Evolutionary conservation across 305 asterid species (phyloP), one percentile per base, ranked within the genome.

Genomic region (Solanum hybrid): DNA sequence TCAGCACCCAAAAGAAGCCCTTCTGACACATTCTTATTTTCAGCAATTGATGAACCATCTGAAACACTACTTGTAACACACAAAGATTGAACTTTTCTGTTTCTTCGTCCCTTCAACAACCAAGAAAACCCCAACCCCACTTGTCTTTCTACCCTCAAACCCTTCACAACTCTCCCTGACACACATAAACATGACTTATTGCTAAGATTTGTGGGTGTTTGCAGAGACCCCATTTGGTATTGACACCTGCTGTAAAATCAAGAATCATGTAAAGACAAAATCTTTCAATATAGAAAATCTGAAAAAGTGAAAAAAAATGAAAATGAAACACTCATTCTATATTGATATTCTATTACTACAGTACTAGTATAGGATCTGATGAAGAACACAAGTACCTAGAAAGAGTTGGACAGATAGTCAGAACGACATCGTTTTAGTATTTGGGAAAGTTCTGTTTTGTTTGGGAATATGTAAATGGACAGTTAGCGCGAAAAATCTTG

Each of bases 1-100:
- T 97, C 94, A 11, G 93, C 46, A 12, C 95, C 95, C 90, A 95
- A 86, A n/a, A 94, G 84, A 67, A 89, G 86, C 94, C 95, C 88
- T 92, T 93, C 11, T 92, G 94, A 9, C 88, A 88, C n/a, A 76
- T 92, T 31, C 29, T 89, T 89, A 77, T 89, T 87, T 14, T 37
- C n/a, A 2, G 87, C 39, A 31, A 76, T 18, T 76, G 89, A 90
- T 80, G 92, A 88, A 39, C 51, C 91, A 39, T 93, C 95, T 88
- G 77, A 91, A 5, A 91, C 87, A 57, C 88, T 85, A 29, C 94
- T 91, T 35, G 90, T 91, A 83, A 94, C 92, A 22, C 93, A 89
- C 20, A 92, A 88, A 16, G 95, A 93, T 33, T 85, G 93, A 34
- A 76, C 79, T 33, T 90, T 93, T 89, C 91, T 92, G 75, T 90